Evolutionary conservation across 371 early-diverging fungal species (phyloP).

Genomic region (Syncephalastrum sp.): DNA sequence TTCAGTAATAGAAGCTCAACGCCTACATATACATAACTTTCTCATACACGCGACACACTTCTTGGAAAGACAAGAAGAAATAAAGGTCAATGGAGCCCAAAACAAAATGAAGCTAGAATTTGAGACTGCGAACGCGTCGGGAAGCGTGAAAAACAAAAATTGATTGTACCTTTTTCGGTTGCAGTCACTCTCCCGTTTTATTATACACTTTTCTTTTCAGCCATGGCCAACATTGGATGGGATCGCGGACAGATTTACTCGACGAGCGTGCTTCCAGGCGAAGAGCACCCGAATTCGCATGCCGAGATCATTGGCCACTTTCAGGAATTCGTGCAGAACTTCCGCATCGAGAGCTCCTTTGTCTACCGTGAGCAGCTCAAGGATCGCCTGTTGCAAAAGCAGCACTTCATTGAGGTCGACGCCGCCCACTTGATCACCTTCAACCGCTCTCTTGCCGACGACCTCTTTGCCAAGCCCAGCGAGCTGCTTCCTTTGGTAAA

Average conservation of each 20-base stretch:
- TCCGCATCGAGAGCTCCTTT: conserved; percentile 72
- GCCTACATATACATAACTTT: too few species aligned
- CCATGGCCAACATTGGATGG: conserved; percentile 73
- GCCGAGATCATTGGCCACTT: conserved; percentile 57
- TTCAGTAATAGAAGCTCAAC: too few species aligned
- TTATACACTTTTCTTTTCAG: too few species aligned
- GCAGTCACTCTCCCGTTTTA: too few species aligned
- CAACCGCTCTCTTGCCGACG: conserved; percentile 81
- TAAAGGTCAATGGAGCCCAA: too few species aligned
- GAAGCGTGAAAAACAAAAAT: too few species aligned
- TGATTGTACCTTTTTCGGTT: too few species aligned
- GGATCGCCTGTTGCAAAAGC: conserved; percentile 74
- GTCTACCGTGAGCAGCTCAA: conserved; percentile 92
- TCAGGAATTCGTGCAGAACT: conserved; percentile 76
- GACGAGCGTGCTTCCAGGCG: conserved; percentile 65
- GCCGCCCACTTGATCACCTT: conserved; percentile 79
- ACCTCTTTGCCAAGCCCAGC: conserved; percentile 73
- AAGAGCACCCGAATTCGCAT: conserved; percentile 55
- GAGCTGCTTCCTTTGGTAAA: conserved; percentile 80
- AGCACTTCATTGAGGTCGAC: conserved; percentile 82
- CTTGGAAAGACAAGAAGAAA: too few species aligned
- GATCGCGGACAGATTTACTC: conserved; percentile 77
- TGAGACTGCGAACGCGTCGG: too few species aligned
- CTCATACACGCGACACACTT: too few species aligned
- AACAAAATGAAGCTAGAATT: too few species aligned